Conservation (phyloP, 768 basidiomycete species). For the Tubosaeta brunneosetosa region DNA sequence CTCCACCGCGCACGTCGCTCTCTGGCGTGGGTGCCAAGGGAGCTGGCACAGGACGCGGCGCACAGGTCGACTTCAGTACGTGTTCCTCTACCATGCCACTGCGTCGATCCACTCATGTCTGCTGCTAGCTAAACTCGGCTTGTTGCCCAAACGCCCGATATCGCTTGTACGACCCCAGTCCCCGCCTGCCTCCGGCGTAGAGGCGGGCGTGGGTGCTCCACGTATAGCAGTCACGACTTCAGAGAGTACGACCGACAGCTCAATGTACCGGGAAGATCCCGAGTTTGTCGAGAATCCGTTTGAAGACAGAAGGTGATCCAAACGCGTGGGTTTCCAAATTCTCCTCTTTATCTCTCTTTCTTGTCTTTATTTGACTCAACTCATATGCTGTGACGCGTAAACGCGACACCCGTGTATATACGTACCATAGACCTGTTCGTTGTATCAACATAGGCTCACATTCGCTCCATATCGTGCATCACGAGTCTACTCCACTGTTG, state of each 20-base stretch:
- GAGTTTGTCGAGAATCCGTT: slow-evolving; percentile 77
- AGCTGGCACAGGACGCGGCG: background rate
- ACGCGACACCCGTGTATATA: background rate
- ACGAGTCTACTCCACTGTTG: background rate
- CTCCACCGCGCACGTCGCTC: background rate
- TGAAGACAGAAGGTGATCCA: slow-evolving; percentile 40
- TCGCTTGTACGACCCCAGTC: slow-evolving; percentile 40
- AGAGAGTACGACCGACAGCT: slow-evolving; percentile 17
- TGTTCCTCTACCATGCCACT: background rate
- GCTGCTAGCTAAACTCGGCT: slow-evolving; percentile 54
- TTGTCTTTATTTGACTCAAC: background rate
- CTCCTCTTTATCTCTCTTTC: background rate
- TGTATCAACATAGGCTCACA: too few species aligned
- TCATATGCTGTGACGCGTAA: background rate
- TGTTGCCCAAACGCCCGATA: slow-evolving; percentile 72
- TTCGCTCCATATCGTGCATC: too few species aligned
- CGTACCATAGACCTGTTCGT: background rate
- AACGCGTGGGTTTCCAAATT: background rate
- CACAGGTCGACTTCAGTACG: slow-evolving; percentile 32
- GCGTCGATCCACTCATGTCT: too few species aligned
- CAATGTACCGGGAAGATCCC: slow-evolving; percentile 44
- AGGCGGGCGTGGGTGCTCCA: background rate
- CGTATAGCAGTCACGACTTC: slow-evolving; percentile 7
- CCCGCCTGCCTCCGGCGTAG: slow-evolving; percentile 20
- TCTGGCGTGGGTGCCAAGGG: slow-evolving; percentile 1